Base-by-base conservation (phyloP, 2,329 filamentous ascomycete species). In the Colletotrichum shisoi region DNA sequence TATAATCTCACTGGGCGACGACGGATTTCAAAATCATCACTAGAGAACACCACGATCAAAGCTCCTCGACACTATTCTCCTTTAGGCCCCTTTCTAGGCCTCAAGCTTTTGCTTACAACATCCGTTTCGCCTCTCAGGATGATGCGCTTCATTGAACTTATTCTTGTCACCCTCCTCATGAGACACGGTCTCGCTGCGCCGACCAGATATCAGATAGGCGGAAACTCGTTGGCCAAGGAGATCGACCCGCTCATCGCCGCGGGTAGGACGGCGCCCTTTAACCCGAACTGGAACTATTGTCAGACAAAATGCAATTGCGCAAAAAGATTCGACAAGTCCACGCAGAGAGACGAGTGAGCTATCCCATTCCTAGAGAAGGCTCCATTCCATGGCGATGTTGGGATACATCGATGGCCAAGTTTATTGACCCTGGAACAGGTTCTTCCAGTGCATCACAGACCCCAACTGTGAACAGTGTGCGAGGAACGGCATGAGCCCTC, bases 361-460 rank as follows among this genome's bases (percentile, higher is more conserved):
- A 3, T 0, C 12, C 0, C 5, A 1, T 2, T 31, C 11, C 48
- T 6, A 7, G 3, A 19, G 11, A 13, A 12, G 4, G 12, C 15
- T 11, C 3, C 31, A 13, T 39, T 31, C 31, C 19, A 17, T 52
- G 17, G 31, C 31, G 48, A 17, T 21, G 17, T 15, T 42, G 3
- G 31, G 5, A 34, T 19, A 12, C 12, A 4, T 13, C 12, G 4
- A n/a, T 9, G 12, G 21, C 1, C 3, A 12, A 31, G 17, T 37
- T 37, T 24, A 4, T 53, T 70, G 19, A 70, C 39, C 31, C 15
- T 3, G 1, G 17, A 4, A 4, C 31, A 79, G 77, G 31, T 78
- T 72, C 53, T 76, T 78, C 12, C 76, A 78, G 34, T 79, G 77
- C 63, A 61, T 78, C 12, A 76, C 75, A 17, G 75, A 78, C 8